Base-by-base conservation (phyloP, 805 yeast genomes). In the Saccharomycopsis sp. region DNA sequence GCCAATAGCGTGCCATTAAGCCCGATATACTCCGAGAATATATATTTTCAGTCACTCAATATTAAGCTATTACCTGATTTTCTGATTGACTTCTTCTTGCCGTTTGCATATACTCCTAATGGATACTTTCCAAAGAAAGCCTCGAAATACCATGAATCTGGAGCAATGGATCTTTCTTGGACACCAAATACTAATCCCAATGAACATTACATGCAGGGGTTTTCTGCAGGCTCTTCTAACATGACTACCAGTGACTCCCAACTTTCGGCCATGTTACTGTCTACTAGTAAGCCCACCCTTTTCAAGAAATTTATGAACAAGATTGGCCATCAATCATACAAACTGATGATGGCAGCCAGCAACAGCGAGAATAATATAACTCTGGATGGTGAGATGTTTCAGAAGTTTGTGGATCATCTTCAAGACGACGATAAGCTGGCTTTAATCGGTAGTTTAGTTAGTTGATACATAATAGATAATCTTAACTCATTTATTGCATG, bases 11-110 rank as follows among this genome's bases (percentile, higher is more conserved):
- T 22, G 14, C 62, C 62, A 23, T 34, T 60, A 5, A 42, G 56
- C 19, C 59, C 58, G 3, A 17, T 60, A 34, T 57, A 56, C 51
- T 44, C 62, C 2, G 62, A 60, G 25, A 60, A 60, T 29, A 35
- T 57, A n/a, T 56, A 54, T 35, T 47, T 35, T 24, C 62, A 60
- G 47, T 38, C 53, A 47, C 19, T 60, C 24, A 52, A 25, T 23
- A n/a, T 55, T 20, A 51, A 38, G 25, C 25, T 57, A 29, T 17
- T 44, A 2, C 58, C 58, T 2, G 49, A 44, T 44, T 20, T 25
- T 17, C 15, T 42, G n/a, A 47, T 23, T 17, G 44, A 25, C 24
- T 55, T 55, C 44, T 24, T 41, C 19, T 47, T 56, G 22, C 62
- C 62, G 15, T 47, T 56, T 41, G 50, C 54, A 19, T 56, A 56